Evolutionary conservation across 768 basidiomycete species (phyloP).

Genomic region (Psilocybe tampanensis): DNA sequence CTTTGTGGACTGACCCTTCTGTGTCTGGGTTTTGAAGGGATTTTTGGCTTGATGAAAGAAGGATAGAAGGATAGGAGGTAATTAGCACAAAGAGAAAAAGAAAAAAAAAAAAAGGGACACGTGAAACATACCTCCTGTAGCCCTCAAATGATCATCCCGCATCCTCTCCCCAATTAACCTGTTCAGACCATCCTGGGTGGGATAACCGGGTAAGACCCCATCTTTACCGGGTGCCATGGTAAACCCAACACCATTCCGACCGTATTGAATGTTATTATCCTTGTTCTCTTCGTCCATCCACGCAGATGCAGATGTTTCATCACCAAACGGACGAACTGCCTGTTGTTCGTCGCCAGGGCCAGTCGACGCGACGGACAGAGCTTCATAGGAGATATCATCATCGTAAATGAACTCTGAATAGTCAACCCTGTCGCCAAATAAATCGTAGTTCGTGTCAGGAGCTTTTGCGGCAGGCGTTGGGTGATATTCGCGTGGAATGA

Average conservation of each 20-base stretch:
- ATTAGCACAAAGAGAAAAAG: too few species aligned
- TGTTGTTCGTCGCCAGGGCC: too few species aligned
- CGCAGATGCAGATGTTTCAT: neutral
- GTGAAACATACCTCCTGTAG: conserved; percentile 10
- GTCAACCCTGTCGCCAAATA: conserved; percentile 9
- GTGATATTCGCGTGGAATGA: too few species aligned
- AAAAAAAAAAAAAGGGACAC: neutral
- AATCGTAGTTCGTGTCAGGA: conserved; percentile 4
- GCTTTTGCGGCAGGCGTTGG: neutral
- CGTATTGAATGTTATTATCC: conserved; percentile 1
- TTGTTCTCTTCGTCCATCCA: neutral
- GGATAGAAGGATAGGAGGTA: too few species aligned
- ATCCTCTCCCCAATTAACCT: conserved; percentile 22
- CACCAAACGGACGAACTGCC: too few species aligned
- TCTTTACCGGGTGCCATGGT: conserved; percentile 3
- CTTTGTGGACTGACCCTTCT: too few species aligned
- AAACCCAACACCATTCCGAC: conserved; percentile 8
- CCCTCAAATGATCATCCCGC: conserved; percentile 17
- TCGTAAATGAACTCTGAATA: conserved; percentile 10
- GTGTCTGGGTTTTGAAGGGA: too few species aligned
- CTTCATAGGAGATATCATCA: conserved; percentile 5
- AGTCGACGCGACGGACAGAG: neutral
- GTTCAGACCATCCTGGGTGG: conserved; percentile 17
- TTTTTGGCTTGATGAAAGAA: too few species aligned
- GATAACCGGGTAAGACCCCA: conserved; percentile 23